Evolutionary conservation across 2,329 filamentous ascomycete species (phyloP).

Genomic region (Leptodontidium sp.): DNA sequence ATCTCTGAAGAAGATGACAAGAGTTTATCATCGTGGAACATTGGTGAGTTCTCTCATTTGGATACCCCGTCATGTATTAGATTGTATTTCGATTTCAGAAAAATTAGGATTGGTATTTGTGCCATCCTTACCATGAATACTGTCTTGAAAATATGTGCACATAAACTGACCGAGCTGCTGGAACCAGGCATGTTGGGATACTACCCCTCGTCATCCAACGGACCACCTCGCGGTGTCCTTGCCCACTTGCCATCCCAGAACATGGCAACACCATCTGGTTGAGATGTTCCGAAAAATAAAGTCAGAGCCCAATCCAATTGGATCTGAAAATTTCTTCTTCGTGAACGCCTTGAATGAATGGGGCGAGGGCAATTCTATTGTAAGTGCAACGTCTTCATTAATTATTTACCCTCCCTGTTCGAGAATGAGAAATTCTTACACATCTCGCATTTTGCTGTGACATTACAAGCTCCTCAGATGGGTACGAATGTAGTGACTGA

Average conservation of each 20-base stretch:
- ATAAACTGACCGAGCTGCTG: background rate
- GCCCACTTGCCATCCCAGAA: slow-evolving; percentile 23
- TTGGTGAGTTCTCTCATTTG: slow-evolving; percentile 5
- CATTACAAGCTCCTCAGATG: background rate
- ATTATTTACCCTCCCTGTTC: background rate
- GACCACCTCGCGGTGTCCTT: slow-evolving; percentile 11
- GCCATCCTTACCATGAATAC: background rate
- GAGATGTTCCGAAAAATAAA: slow-evolving; percentile 31
- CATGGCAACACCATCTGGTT: slow-evolving; percentile 23
- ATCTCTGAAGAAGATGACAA: slow-evolving; percentile 17
- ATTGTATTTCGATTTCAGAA: background rate
- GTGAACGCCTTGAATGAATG: slow-evolving; percentile 31
- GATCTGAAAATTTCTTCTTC: slow-evolving; percentile 30
- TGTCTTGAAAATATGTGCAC: background rate
- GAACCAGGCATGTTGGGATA: slow-evolving; percentile 26
- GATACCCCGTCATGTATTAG: no score
- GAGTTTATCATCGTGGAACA: slow-evolving; percentile 27
- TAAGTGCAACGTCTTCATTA: background rate
- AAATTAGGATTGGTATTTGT: no score
- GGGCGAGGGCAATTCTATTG: slow-evolving; percentile 28
- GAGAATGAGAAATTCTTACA: background rate
- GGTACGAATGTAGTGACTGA: background rate
- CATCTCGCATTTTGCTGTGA: no score
- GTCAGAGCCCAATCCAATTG: slow-evolving; percentile 28
- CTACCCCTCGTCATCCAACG: slow-evolving; percentile 27